Base-by-base conservation (phyloP, 495 filamentous ascomycete species). In the Neurospora africana region DNA sequence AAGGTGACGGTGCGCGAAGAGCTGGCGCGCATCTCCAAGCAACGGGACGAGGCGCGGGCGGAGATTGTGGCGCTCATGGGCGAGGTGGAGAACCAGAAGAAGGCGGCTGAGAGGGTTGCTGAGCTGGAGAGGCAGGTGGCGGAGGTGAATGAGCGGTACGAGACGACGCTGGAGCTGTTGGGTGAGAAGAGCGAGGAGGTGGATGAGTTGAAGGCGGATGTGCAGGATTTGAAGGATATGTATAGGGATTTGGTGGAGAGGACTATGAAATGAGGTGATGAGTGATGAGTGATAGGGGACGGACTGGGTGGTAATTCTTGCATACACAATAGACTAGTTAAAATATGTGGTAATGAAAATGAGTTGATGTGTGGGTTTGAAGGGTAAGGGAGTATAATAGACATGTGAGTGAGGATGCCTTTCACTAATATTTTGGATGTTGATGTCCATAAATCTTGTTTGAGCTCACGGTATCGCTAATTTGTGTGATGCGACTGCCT, bases 161-260 rank as follows among this genome's bases (percentile, higher is more conserved):
- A 94, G 80, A 95, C 93, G 2, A 95, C 92, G 61, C 83, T 99
- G 53, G 94, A 98, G 84, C 91, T 99, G 91, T 81, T 98, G 44
- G 95, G 95, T 13, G 95, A 99, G 87, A 97, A 96, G 89, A 97
- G 92, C 78, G 95, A 98, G 85, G 81, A 89, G 78, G 93, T 97
- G 17, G 93, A 97, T 74, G 95, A 98, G 84, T 83, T 99, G 69
- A 87, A 88, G 79, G 90, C 90, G 40, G 95, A 98, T 85, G 91
- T 98, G 70, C 84, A 87, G 69, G 95, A 98, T 85, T 84, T 98
- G 77, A 99, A 99, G 84, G 89, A 90, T 72, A 95, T 99, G 84
- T 97, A 97, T 82, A 87, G 93, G 76, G 95, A 98, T 77, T 81
- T 99, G 81, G 91, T 96, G 47, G 92, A 95, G 81, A 89, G 89